phyloP scores from a whole-genome alignment of 306 rosid species.

The Cicer chorassanicum region DNA sequence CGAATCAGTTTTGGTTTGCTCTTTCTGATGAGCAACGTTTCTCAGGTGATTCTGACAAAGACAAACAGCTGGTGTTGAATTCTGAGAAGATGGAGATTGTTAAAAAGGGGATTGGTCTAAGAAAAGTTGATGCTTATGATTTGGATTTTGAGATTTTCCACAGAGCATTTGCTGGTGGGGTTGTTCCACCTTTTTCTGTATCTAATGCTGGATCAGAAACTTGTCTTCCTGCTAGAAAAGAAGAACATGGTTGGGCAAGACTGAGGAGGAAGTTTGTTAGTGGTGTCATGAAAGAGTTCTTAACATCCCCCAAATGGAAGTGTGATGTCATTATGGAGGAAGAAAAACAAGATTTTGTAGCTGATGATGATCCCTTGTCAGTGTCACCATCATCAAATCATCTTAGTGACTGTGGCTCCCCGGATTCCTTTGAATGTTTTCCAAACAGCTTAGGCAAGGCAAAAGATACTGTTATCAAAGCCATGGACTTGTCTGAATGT shows the following conservation, averaged over 20 bases:
- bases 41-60: conserved; percentile 49
- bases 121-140: conserved; percentile 76
- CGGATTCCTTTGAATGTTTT: conserved; percentile 68
- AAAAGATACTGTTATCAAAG: conserved; percentile 41
- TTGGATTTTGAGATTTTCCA: conserved; percentile 76
- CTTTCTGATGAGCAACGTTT: conserved; percentile 52
- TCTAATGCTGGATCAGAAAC: conserved; percentile 75
- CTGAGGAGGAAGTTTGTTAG: conserved; percentile 61
- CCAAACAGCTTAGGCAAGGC: conserved; percentile 43
- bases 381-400: conserved; percentile 52
- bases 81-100: conserved; percentile 42
- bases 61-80: conserved; percentile 31
- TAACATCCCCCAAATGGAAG: conserved; percentile 56
- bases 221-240: conserved; percentile 68
- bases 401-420: conserved; percentile 58
- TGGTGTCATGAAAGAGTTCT: conserved; percentile 64
- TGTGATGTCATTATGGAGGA: conserved; percentile 51
- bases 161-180: conserved; percentile 89
- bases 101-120: conserved; percentile 40
- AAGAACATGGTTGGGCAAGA: conserved; percentile 81
- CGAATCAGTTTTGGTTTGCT: conserved; percentile 75
- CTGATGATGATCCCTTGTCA: conserved; percentile 51
- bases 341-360: conserved; percentile 45
- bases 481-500: conserved; percentile 48
- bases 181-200: conserved; percentile 78